A percentile compares a stretch with the other conserved stretches of the same genome.
phyloP scores from a whole-genome alignment of 345 rosid species.

The Gossypium turneri region DNA sequence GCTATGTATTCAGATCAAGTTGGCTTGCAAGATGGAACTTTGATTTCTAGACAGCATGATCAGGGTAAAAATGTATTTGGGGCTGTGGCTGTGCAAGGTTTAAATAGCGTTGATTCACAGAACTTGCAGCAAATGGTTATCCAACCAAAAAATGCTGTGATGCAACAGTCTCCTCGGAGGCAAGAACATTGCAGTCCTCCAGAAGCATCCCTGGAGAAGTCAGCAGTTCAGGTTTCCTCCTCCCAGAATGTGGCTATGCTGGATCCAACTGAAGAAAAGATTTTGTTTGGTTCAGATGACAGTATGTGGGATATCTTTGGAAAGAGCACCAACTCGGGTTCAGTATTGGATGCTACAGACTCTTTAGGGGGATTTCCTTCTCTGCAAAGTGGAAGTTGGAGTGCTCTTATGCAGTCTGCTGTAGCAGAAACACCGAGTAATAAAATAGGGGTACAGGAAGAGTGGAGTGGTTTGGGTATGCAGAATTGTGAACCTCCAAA shows the following conservation, averaged over 20 bases:
- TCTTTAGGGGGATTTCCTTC: conserved; percentile 27
- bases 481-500: conserved; percentile 31
- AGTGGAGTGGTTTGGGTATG: conserved; percentile 46
- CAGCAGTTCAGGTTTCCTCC: conserved; percentile 27
- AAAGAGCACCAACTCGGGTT: conserved; percentile 35
- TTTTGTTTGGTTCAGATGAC: conserved; percentile 84
- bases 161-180: conserved; percentile 39
- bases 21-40: conserved; percentile 41
- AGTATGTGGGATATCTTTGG: conserved; percentile 81
- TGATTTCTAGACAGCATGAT: conserved; percentile 44
- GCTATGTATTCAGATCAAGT: conserved; percentile 40
- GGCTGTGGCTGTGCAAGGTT: conserved; percentile 32
- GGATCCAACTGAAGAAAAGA: conserved; percentile 89
- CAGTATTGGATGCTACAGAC: conserved; percentile 46
- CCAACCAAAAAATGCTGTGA: conserved; percentile 31
- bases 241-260: conserved; percentile 57
- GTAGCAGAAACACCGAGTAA: conserved; percentile 76
- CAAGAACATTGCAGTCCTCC: conserved; percentile 34
- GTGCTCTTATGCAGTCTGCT: conserved; percentile 99
- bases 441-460: conserved; percentile 52
- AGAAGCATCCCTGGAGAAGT: conserved; percentile 41
- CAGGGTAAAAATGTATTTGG: conserved; percentile 40
- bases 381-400: conserved; percentile 90
- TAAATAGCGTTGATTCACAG: conserved; percentile 39
- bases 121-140: conserved; percentile 40